Evolutionary conservation across 129 eudicot genomes (phyloP), one percentile per base, ranked within the genome.

Genomic region (Tagetes patula): DNA sequence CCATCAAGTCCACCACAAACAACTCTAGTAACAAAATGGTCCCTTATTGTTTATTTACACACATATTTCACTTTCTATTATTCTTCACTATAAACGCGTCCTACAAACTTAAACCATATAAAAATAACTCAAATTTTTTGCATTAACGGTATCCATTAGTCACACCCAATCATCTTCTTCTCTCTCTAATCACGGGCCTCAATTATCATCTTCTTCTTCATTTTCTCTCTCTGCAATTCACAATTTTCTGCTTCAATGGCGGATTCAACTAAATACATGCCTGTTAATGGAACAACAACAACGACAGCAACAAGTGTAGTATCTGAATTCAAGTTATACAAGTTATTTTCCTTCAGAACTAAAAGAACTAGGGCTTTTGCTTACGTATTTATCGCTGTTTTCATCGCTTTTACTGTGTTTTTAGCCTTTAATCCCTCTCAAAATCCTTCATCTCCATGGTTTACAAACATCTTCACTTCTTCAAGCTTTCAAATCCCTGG

Each of bases 361-460:
- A 86, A 83, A 78, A 72, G 67, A 50, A 81, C 81, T 37, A 79
- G 82, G 14, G 53, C 86, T 53, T 64, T 86, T 63, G 85, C 88
- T 32, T 94, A 82, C 65, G 87, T 81, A 6, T 82, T 85, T 58
- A 46, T 86, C 46, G 80, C 87, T 31, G 63, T 82, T 62, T 88
- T 95, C 71, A 52, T 90, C 53, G 82, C 76, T 56, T 75, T 90
- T 75, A 88, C 97, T 13, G 72, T 85, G 58, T 88, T 90, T 38
- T 59, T 95, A 4, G 94, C 99, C 14, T 88, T 90, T 46, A 81
- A 76, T 39, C 91, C 94, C 5, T 85, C 94, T 5, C 46, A 84
- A 33, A 84, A 77, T 68, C 79, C 98, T 50, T 81, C 96, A 36
- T 84, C 96, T 2, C 89, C 96, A 1, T 87, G 92, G 92, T 89